Evolutionary conservation across 768 basidiomycete genomes (phyloP).

Genomic region (Auricularia sp.): DNA sequence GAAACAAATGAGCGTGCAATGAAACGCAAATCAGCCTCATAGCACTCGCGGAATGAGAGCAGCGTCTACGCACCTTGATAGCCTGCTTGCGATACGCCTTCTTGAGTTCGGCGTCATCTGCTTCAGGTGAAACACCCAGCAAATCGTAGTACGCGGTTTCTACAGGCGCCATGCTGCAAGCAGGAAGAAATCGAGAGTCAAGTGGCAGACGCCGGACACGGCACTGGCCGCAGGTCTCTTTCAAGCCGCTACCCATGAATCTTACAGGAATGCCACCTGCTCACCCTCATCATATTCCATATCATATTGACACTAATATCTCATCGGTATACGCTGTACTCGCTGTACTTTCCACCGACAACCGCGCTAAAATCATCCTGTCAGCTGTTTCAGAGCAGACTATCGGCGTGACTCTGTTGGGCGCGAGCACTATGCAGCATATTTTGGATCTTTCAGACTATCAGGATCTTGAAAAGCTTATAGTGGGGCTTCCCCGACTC

Average conservation of each 20-base stretch:
- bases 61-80: constrained; percentile 62
- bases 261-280: too few species aligned
- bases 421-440: too few species aligned
- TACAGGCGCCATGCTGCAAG: constrained; percentile 60
- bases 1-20: constrained; percentile 3
- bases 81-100: constrained; percentile 93
- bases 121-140: constrained; percentile 62
- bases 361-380: too few species aligned
- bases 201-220: constrained; percentile 1
- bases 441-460: too few species aligned
- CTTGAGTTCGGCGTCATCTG: constrained; percentile 73
- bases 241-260: not conserved
- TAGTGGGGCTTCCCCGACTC: too few species aligned
- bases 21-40: not conserved
- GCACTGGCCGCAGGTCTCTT: not conserved
- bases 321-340: too few species aligned
- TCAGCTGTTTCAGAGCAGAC: too few species aligned
- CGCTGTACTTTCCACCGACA: too few species aligned
- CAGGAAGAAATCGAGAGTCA: not conserved
- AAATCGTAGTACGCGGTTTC: constrained; percentile 86
- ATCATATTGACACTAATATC: too few species aligned
- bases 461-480: too few species aligned
- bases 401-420: too few species aligned
- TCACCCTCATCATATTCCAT: too few species aligned
- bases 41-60: not conserved